Base-by-base conservation (phyloP, 371 early-diverging fungal genomes). In the Phascolomyces articulosus region DNA sequence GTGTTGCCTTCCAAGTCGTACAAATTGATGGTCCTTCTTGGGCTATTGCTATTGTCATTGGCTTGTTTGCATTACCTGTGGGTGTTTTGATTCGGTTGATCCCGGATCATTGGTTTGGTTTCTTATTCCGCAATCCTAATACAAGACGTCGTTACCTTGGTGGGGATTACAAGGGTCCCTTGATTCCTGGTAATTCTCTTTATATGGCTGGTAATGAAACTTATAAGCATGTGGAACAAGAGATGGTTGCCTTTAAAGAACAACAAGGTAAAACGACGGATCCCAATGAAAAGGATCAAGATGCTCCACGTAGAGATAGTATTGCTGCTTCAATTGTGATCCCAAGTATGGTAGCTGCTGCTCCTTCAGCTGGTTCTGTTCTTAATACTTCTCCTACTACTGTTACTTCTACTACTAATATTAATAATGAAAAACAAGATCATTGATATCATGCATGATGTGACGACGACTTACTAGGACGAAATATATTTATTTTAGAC, bases 1-100 rank as follows among this genome's bases (percentile, higher is more conserved):
- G 82, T 40, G 70, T 62, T 28, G 87, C 88, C 26, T 87, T 89
- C 68, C 63, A 76, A 60, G 77, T 84, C 9, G 67, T 66, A 2
- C 72, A 67, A 1, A 62, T 92, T 11, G 76, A 49, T 57, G 85
- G 73, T 4, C 57, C 62, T n/a, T 81, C 88, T 34, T 93, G 93
- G 94, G 78, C 68, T 8, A 73, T 91, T 40, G 89, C 86, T 58
- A 63, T 94, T 13, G 47, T 82, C 9, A 66, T 90, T 47, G 92
- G 91, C 34, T 38, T 84, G 53, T 63, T 90, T 13, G 82, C 90
- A 0, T 54, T 94, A 7, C 91, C 91, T 9, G 66, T 89, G 44
- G 94, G 91, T 65, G 80, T 83, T 2, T 34, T 91, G 28, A 67
- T 92, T 59, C 88, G 93, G 13, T 70, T 90, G 24, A 73, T 87